Percentiles rank a stretch among this genome's conserved stretches.
Conservation (phyloP, 331 rosid species). For the Spiraea crenata region DNA sequence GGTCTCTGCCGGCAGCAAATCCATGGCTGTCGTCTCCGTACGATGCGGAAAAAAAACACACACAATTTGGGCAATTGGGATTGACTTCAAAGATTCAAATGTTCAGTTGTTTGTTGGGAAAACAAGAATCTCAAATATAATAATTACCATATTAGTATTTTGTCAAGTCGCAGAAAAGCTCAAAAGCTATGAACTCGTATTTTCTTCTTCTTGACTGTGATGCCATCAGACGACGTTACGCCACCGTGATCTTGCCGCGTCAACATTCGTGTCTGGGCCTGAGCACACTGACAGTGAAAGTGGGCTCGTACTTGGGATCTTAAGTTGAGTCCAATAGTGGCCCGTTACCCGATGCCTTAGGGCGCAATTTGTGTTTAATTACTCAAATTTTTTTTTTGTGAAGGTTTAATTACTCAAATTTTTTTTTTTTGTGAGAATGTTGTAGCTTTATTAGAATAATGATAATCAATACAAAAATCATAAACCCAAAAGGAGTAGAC, state of each 20-base stretch:
- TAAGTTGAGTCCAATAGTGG: no score
- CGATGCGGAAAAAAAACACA: no score
- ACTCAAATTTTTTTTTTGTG: no score
- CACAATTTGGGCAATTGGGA: conserved; percentile 5
- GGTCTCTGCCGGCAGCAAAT: conserved; percentile 65
- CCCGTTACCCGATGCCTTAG: no score
- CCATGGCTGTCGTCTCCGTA: conserved; percentile 43
- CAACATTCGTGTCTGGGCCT: neutral
- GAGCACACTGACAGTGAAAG: neutral
- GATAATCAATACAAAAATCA: no score
- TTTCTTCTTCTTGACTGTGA: neutral
- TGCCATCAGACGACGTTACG: neutral
- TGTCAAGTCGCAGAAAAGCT: no score
- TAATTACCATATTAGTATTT: neutral
- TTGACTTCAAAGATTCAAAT: neutral
- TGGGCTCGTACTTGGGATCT: no score
- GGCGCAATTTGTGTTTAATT: no score
- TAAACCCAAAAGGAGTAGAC: no score
- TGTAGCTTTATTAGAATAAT: no score
- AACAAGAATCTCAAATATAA: neutral
- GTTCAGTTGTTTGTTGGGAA: neutral
- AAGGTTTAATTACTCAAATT: no score
- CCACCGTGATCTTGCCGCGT: neutral
- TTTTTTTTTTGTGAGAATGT: no score
- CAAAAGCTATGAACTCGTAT: neutral